These are phyloP conservation scores for Phytophthora tubulina DNA, from an alignment of 352 stramenopile species.

Conservation along the genomic window DNA sequence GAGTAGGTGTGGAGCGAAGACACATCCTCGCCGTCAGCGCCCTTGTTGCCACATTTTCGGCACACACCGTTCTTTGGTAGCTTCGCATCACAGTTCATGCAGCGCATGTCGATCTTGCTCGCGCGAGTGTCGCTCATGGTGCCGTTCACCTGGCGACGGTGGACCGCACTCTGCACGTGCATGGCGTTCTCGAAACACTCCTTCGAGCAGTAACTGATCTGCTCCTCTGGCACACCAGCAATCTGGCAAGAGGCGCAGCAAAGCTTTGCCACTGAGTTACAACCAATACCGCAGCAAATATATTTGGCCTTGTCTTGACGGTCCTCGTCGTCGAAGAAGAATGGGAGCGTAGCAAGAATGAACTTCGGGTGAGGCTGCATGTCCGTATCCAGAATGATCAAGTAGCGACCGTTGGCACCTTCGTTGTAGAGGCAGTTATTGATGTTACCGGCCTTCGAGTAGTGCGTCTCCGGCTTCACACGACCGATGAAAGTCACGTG, in stretches of 20 bases:
- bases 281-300: slow-evolving; percentile 76
- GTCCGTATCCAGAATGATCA: slow-evolving; percentile 86
- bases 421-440: slow-evolving; percentile 91
- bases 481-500: slow-evolving; percentile 83
- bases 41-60: slow-evolving; percentile 70
- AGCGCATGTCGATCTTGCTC: slow-evolving; percentile 79
- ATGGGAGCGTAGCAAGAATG: slow-evolving; percentile 74
- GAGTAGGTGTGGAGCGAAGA: slow-evolving; percentile 81
- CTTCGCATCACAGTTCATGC: slow-evolving; percentile 79
- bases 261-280: slow-evolving; percentile 82
- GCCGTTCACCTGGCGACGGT: slow-evolving; percentile 86
- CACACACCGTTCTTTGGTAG: slow-evolving; percentile 78
- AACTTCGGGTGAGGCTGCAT: slow-evolving; percentile 89
- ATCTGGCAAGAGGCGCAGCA: slow-evolving; percentile 89
- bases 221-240: slow-evolving; percentile 81
- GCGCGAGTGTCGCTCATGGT: slow-evolving; percentile 75
- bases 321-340: slow-evolving; percentile 87
- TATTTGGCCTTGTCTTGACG: slow-evolving; percentile 82
- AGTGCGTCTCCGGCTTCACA: slow-evolving; percentile 84
- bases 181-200: slow-evolving; percentile 90
- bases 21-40: slow-evolving; percentile 54
- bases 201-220: slow-evolving; percentile 90
- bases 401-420: slow-evolving; percentile 77
- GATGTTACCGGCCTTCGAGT: slow-evolving; percentile 91
- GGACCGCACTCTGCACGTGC: slow-evolving; percentile 79